phyloP scores from a whole-genome alignment of 805 yeast genomes.

The Diddensiella santjacobensis region DNA sequence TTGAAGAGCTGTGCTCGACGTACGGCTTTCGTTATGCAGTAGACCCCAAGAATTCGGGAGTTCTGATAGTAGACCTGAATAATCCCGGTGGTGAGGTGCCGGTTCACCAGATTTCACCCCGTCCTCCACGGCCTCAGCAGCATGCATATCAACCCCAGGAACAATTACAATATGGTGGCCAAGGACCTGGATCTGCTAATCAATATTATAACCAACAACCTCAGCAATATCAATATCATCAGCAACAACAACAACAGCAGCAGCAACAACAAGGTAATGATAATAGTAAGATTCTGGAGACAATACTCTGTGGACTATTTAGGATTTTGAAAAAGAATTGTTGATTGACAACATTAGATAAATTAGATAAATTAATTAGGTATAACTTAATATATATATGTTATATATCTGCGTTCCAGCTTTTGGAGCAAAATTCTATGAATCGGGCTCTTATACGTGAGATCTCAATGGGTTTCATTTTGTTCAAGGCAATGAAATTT shows the following conservation, averaged over 20 bases:
- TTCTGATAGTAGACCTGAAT: constrained; percentile 63
- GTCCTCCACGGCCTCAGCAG: constrained; percentile 18
- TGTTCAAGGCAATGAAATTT: constrained; percentile 74
- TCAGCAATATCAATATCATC: constrained; percentile 20
- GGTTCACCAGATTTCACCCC: constrained; percentile 36
- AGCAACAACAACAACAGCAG: constrained; percentile 27
- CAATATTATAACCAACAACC: constrained; percentile 6
- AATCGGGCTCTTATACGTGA: constrained; percentile 68
- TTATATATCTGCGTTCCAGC: constrained; percentile 28
- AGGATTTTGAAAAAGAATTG: constrained; percentile 8
- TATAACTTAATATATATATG: background rate
- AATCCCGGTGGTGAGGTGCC: constrained; percentile 36
- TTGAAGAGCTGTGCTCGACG: constrained; percentile 70
- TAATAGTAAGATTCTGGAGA: constrained; percentile 16
- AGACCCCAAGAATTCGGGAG: constrained; percentile 76
- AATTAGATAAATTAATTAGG: background rate
- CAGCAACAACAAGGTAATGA: constrained; percentile 20
- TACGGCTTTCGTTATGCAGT: constrained; percentile 56
- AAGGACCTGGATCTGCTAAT: constrained; percentile 11
- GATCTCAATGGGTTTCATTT: constrained; percentile 68
- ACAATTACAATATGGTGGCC: background rate
- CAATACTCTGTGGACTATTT: constrained; percentile 23
- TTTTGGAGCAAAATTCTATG: constrained; percentile 70
- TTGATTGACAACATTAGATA: too few species aligned
- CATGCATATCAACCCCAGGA: constrained; percentile 13